Percentiles rank a stretch among this genome's conserved stretches.
phyloP scores from a whole-genome alignment of 2,329 filamentous ascomycete genomes.

The Sordariomycetes sp. region DNA sequence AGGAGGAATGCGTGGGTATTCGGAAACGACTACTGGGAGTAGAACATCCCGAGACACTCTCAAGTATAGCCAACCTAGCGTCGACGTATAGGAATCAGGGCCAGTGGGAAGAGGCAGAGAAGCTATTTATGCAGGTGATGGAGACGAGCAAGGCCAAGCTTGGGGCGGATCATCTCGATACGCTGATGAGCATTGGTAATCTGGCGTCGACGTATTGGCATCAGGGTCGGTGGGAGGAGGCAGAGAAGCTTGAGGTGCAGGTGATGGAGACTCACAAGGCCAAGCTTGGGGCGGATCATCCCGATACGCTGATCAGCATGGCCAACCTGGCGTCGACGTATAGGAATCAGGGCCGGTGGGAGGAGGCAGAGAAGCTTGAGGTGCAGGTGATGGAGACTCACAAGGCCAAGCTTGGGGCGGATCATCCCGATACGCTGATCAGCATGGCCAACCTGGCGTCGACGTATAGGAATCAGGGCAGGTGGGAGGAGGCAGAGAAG shows the following conservation, averaged over 20 bases:
- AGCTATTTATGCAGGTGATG: slow-evolving; percentile 5
- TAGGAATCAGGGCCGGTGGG: slow-evolving; percentile 2
- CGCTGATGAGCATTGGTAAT: slow-evolving; percentile 4
- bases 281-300: slow-evolving; percentile 3
- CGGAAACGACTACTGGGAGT: neutral
- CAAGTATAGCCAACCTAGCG: slow-evolving; percentile 1
- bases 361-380: slow-evolving; percentile 3
- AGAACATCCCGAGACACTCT: slow-evolving; percentile 6
- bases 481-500: slow-evolving; percentile 4
- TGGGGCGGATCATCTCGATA: slow-evolving; percentile 6
- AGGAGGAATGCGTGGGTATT: too few relatives aligned
- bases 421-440: slow-evolving; percentile 6
- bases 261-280: slow-evolving; percentile 1
- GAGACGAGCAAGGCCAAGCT: slow-evolving; percentile 4
- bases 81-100: slow-evolving; percentile 2
- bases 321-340: slow-evolving; percentile 2
- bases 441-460: slow-evolving; percentile 1
- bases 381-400: slow-evolving; percentile 5
- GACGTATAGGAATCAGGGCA: slow-evolving; percentile 2
- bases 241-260: slow-evolving; percentile 4
- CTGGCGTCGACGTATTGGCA: slow-evolving; percentile 2
- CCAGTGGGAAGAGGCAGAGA: slow-evolving; percentile 8
- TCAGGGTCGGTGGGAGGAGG: slow-evolving; percentile 8
- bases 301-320: slow-evolving; percentile 4
- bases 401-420: slow-evolving; percentile 1